Evolutionary conservation across 495 filamentous ascomycete species (phyloP).

Genomic region (Aspergillus cavernicola): DNA sequence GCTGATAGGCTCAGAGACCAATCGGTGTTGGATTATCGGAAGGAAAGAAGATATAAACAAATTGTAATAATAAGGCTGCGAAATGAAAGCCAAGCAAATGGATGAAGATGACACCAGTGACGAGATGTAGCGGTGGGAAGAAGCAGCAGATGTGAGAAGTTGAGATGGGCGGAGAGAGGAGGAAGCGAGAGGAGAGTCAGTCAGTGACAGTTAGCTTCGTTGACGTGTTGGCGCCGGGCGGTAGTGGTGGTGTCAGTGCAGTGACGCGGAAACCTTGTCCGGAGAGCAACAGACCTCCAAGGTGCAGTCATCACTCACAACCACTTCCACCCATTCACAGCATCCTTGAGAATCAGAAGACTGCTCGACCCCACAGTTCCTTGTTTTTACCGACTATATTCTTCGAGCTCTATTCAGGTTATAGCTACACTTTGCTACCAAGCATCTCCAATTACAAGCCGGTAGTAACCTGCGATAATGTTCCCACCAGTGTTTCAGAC

Average conservation of each 20-base stretch:
- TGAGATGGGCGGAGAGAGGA: slow-evolving; percentile 9
- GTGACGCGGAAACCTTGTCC: too few species aligned
- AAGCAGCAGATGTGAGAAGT: slow-evolving; percentile 1
- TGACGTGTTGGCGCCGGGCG: slow-evolving; percentile 32
- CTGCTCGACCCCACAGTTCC: neutral
- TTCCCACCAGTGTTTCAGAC: too few species aligned
- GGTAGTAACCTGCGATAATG: too few species aligned
- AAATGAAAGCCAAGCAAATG: neutral
- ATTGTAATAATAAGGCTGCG: slow-evolving; percentile 5
- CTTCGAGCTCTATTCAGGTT: too few species aligned
- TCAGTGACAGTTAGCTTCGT: slow-evolving; percentile 8
- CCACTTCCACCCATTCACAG: neutral
- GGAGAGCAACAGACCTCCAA: slow-evolving; percentile 24
- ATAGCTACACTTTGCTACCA: too few species aligned
- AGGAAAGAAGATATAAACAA: neutral
- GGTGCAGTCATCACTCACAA: neutral
- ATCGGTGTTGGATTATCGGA: neutral
- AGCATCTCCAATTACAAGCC: too few species aligned
- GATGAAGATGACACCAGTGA: slow-evolving; percentile 6
- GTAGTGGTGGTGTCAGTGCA: slow-evolving; percentile 32
- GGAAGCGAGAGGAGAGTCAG: slow-evolving; percentile 14
- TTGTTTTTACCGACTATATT: too few species aligned
- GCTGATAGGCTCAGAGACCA: neutral
- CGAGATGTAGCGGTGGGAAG: slow-evolving; percentile 4
- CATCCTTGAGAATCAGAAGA: neutral